A percentile compares a stretch with the other conserved stretches of the same genome.
Conservation (phyloP, 257 asterid species). For the Petrea volubilis region DNA sequence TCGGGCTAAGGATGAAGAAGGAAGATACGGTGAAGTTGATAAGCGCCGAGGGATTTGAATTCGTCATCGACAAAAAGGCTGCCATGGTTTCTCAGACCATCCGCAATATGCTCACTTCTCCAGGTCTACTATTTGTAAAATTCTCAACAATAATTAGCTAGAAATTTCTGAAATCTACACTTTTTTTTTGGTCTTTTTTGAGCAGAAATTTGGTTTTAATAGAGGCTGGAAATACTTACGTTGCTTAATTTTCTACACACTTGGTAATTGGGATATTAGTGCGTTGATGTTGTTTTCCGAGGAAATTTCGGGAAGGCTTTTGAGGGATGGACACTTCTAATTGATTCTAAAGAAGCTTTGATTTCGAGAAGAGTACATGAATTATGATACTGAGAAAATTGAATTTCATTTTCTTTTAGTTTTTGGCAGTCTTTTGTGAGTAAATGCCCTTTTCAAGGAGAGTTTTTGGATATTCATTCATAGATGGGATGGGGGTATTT, state of each 20-base stretch:
- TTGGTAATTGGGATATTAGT: neutral
- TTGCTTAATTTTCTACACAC: neutral
- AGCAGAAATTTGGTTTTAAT: neutral
- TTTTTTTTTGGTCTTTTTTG: neutral
- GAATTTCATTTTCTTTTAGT: neutral
- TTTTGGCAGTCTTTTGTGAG: neutral
- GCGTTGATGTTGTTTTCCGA: slow-evolving; percentile 7
- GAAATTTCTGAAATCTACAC: neutral
- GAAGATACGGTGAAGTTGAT: slow-evolving; percentile 87
- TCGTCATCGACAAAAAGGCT: slow-evolving; percentile 82
- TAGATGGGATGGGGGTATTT: neutral
- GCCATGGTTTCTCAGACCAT: slow-evolving; percentile 99
- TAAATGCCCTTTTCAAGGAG: neutral
- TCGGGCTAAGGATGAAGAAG: slow-evolving; percentile 51
- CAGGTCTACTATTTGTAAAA: slow-evolving; percentile 46
- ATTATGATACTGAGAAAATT: neutral
- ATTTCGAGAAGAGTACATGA: neutral
- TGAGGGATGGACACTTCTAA: neutral
- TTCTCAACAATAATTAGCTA: neutral
- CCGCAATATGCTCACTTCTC: slow-evolving; percentile 99
- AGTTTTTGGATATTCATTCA: neutral
- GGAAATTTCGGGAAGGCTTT: neutral
- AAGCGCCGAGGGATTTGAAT: slow-evolving; percentile 96
- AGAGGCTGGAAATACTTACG: neutral
- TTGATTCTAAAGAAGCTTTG: neutral